These are phyloP conservation scores for Cochlearia excelsa DNA, from an alignment of 345 rosid species.

Conservation along the genomic window DNA sequence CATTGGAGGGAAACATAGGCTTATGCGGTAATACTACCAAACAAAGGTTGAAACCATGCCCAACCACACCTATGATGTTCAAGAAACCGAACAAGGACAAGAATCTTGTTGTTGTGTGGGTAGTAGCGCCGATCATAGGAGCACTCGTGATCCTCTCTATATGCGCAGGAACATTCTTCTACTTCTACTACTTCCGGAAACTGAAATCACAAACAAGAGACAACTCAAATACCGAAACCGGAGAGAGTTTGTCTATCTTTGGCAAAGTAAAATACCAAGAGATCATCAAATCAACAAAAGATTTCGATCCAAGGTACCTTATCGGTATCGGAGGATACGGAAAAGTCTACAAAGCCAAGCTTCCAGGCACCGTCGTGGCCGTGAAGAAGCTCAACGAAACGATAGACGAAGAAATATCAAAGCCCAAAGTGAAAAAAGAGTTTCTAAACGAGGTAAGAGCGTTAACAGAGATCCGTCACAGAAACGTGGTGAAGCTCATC, in stretches of 20 bases:
- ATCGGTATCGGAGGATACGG: not conserved
- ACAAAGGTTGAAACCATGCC: not conserved
- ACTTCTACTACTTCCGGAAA: too few relatives aligned
- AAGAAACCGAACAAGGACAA: not conserved
- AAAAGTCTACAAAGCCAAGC: not conserved
- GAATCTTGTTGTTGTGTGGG: not conserved
- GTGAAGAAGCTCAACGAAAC: not conserved
- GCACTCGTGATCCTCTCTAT: not conserved
- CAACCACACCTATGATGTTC: not conserved
- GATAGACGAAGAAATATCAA: too few relatives aligned
- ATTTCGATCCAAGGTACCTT: not conserved
- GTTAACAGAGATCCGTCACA: not conserved
- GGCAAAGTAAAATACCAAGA: not conserved
- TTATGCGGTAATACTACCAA: not conserved
- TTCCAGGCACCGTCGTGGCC: not conserved
- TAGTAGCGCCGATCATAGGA: not conserved
- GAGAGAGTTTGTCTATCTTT: not conserved
- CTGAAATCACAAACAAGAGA: too few relatives aligned
- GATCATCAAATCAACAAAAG: not conserved
- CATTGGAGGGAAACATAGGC: constrained; percentile 2
- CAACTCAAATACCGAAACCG: too few relatives aligned
- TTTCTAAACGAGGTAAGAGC: not conserved
- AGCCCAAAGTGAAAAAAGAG: not conserved
- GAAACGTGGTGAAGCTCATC: not conserved
- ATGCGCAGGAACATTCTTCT: not conserved